Evolutionary conservation across 306 rosid species (phyloP), one percentile per base, ranked within the genome.

Genomic region (Trichosanthes cucumerina): DNA sequence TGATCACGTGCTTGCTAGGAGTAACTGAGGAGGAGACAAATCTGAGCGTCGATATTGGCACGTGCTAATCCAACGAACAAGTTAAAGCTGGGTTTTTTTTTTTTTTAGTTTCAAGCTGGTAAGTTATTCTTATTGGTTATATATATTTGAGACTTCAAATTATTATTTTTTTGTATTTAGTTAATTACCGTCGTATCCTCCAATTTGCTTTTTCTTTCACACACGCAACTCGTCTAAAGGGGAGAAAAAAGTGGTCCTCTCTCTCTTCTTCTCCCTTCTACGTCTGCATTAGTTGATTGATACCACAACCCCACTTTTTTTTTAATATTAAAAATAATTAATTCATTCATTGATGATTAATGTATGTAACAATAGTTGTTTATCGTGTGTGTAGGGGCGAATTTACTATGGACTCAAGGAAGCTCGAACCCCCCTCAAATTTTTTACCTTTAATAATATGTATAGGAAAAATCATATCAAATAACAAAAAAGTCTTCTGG

Each of bases 21-120:
- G 73, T 38, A 38, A 66, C 18, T 18, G 47, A 63, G 44, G 47
- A 52, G 79, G 79, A 36, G 49, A 64, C 80, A 76, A 81, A 81
- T 52, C 76, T 28, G 76, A 76, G 41, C 28, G 69, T 53, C 7
- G 77, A 75, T 76, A 21, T 28, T 75, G 68, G n/a, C 69, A 76
- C 83, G 77, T 81, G 80, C 58, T 36, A 34, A 15, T 33, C 71
- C 12, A 54, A 54, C 60, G 8, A 31, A 63, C 70, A 26, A 12
- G 9, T 1, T 58, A 28, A 28, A 28, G 33, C 33, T 28, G 33
- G 1, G 33, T 28, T 28, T 43, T 43, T 9, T 41, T 41, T 7
- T 1, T 43, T 43, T 36, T 36, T 36, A 36, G 39, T 36, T 36
- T 3, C 5, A 15, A 19, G 12, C 4, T 15, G 60, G 10, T n/a